Evolutionary conservation across 2,329 filamentous ascomycete genomes (phyloP), one percentile per base, ranked within the genome.

Genomic region (Pestalotiopsis sp.): DNA sequence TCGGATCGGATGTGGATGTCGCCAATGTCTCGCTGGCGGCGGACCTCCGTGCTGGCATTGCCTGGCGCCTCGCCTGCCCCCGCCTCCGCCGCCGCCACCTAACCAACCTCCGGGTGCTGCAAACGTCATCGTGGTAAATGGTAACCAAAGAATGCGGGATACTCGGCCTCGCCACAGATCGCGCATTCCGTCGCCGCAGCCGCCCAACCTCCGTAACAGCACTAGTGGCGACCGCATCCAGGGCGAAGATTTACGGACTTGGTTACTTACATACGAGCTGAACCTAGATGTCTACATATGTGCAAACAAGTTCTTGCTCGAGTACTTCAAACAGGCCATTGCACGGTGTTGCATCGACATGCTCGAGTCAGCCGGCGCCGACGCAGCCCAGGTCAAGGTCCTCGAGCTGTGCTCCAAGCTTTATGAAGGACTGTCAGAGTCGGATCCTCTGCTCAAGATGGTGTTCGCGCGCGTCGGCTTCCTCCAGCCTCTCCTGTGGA

Each of bases 271-370:
- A 2, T 86, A 84, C 72, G 79, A 83, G 70, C 78, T 86, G 45
- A 82, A 81, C 72, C 72, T 86, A 13, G 82, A 85, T 66, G 83
- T 85, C 13, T 86, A 86, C 75, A 82, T 86, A 65, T 82, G 83
- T 66, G 84, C 84, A 7, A 79, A 85, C 71, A 81, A 82, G 65
- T 86, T 81, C 73, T 77, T 85, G 65, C 81, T 86, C 73, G 79
- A 82, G 31, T 80, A 80, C 63, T 83, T 86, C 74, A 83, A 84
- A 72, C 69, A 68, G 4, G 80, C 78, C 59, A 79, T 86, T 49
- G 78, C 82, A 64, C 78, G 81, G 3, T 79, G 75, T 38, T 79
- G 80, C 67, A 78, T 86, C 70, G 83, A 86, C 73, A 83, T 84
- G 79, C 79, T 85, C 14, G 81, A 84, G 72, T 78, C 78, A 6